phyloP scores from a whole-genome alignment of 257 asterid genomes.

The Petrea volubilis region DNA sequence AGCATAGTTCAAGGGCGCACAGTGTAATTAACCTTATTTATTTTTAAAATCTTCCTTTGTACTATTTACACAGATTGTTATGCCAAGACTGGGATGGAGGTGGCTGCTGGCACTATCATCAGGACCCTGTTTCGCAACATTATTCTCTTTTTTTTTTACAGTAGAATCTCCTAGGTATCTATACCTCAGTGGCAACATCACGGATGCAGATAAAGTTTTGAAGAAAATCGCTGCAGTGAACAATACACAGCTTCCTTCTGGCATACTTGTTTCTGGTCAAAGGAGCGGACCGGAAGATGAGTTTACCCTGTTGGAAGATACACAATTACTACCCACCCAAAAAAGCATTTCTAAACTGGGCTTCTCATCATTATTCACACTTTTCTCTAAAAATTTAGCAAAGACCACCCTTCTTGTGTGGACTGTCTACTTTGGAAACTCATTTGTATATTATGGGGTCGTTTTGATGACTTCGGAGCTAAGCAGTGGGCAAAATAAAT shows the following conservation, averaged over 20 bases:
- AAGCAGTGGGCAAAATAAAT: constrained; percentile 36
- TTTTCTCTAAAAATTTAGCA: constrained; percentile 38
- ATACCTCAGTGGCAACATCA: constrained; percentile 43
- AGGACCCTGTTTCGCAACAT: constrained; percentile 50
- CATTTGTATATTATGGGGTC: constrained; percentile 51
- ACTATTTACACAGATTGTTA: constrained; percentile 37
- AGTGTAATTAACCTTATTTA: too few species aligned
- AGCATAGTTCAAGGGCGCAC: too few species aligned
- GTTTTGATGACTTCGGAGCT: constrained; percentile 47
- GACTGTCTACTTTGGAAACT: constrained; percentile 42
- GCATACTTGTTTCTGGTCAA: constrained; percentile 44
- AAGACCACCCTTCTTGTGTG: constrained; percentile 53
- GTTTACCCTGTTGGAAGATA: constrained; percentile 20
- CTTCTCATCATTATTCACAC: constrained; percentile 28
- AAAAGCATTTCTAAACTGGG: constrained; percentile 23
- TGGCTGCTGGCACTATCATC: constrained; percentile 70
- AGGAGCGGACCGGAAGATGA: constrained; percentile 30
- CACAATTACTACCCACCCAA: constrained; percentile 31
- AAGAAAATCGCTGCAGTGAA: constrained; percentile 45
- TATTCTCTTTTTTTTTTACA: constrained; percentile 41
- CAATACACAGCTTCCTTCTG: constrained; percentile 48
- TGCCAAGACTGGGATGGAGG: constrained; percentile 73
- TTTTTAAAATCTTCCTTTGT: neutral
- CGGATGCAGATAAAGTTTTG: constrained; percentile 45
- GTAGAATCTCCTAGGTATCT: constrained; percentile 70